Evolutionary conservation across 352 stramenopile genomes (phyloP), one percentile per base, ranked within the genome.

Genomic region (Pythium monospermum): DNA sequence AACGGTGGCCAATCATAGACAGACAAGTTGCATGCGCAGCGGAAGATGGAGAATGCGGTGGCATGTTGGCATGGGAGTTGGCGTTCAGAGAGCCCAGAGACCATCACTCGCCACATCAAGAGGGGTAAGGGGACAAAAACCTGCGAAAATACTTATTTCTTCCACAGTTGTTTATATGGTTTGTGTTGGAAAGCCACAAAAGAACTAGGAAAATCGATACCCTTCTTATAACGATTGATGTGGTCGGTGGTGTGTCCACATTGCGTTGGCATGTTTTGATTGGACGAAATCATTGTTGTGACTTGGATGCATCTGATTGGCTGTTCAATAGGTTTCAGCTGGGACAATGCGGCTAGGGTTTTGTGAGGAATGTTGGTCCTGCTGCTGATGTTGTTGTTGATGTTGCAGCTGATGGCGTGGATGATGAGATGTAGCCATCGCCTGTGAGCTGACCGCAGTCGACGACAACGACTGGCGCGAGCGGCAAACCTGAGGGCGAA

Each of bases 371-470:
- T n/a, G n/a, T n/a, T n/a, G n/a, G n/a, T n/a, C n/a, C n/a, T n/a
- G n/a, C n/a, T 57, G 45, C 42, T 61, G 18, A 25, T 39, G 39
- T 23, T 12, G 19, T 5, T 31, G 43, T 6, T 18, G 45, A 27
- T 38, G 40, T 25, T 27, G 44, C 6, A 27, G 22, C 21, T 43
- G 19, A 30, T 32, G 23, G 1, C 27, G 41, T 37, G 19, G 46
- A 16, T 13, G 28, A 33, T 49, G 63, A 32, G n/a, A 53, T 59
- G 46, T 79, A 73, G 26, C 75, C 71, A 16, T 71, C 60, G 27
- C 77, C 74, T 8, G 59, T 43, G 26, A 87, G 38, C 49, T 89
- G 77, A 0, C 77, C 80, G 31, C 72, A 77, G 55, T 89, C 71
- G 25, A 57, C 64, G 51, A 91, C 59, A 33, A 76, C 56, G 38